These are phyloP conservation scores for Skeletonema marinoi DNA, from an alignment of 108 stramenopile genomes.

Conservation along the genomic window DNA sequence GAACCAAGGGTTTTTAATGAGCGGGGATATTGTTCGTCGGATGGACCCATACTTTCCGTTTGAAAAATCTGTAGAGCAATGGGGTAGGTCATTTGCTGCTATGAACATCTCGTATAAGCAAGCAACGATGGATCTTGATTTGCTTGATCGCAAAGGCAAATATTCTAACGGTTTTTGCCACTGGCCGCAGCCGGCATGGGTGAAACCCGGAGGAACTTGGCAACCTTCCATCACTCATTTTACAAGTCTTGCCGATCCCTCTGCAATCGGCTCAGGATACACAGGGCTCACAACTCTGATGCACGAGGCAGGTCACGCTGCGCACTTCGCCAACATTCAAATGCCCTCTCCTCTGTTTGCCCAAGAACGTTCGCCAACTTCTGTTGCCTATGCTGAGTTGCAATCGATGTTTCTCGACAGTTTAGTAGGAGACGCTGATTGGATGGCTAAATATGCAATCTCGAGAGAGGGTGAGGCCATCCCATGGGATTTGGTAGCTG, in stretches of 20 bases:
- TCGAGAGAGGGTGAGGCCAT: conserved; percentile 52
- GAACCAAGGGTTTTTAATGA: conserved; percentile 63
- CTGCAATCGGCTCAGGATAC: conserved; percentile 62
- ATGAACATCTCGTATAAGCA: conserved; percentile 65
- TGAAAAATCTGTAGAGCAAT: conserved; percentile 56
- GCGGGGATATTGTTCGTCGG: conserved; percentile 61
- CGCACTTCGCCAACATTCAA: conserved; percentile 75
- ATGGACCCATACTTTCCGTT: conserved; percentile 87
- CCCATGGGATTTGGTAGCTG: conserved; percentile 69
- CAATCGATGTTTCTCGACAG: conserved; percentile 78
- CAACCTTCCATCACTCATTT: conserved; percentile 65
- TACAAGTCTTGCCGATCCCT: conserved; percentile 66
- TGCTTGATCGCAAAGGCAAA: conserved; percentile 67
- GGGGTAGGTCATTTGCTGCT: conserved; percentile 61
- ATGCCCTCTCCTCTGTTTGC: conserved; percentile 64
- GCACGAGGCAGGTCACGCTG: conserved; percentile 81
- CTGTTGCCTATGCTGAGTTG: conserved; percentile 72
- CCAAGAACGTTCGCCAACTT: conserved; percentile 76
- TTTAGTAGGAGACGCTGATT: conserved; percentile 71
- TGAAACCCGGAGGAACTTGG: conserved; percentile 58
- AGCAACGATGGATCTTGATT: conserved; percentile 70
- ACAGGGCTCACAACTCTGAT: conserved; percentile 66
- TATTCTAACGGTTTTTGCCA: conserved; percentile 82
- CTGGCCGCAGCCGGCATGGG: conserved; percentile 71
- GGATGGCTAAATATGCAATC: conserved; percentile 71